Evolutionary conservation across 1,284 basidiomycete genomes (phyloP), one percentile per base, ranked within the genome.

Genomic region (Papiliotrema fonsecae): DNA sequence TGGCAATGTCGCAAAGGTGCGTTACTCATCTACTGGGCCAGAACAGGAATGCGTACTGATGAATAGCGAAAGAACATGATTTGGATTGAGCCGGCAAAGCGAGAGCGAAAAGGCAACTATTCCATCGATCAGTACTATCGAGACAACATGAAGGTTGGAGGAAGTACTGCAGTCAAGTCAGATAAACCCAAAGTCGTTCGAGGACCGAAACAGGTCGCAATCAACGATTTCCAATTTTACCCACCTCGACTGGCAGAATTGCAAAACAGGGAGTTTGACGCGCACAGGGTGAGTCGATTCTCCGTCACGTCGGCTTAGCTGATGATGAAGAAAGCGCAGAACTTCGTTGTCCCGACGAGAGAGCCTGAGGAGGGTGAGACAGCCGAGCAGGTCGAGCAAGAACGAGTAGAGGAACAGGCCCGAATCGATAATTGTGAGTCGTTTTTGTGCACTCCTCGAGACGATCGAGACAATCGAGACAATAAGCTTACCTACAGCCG

Each of bases 141-240:
- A 73, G 91, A 96, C 69, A 88, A 88, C 0, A 80, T 97, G 73
- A 85, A 38, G 83, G 82, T 34, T 82, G 86, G 4, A 42, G 69
- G 55, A 41, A 50, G 55, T 82, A 85, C 2, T 80, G 48, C 82
- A 6, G 56, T 63, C 24, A 91, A 92, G 72, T 76, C 80, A 1
- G 88, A 92, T 54, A 90, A 92, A 68, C 84, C 88, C 0, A 93
- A 90, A 69, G 74, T 90, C 30, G 87, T 89, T 2, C 79, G 87
- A 18, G 88, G 89, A 2, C 93, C 93, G 10, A 94, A 94, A 72
- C 90, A 96, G 73, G 82, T 93, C 51, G 59, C 38, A 58, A 92
- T 89, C 58, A 86, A 94, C 75, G 94, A 97, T 70, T 97, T 93
- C 79, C 94, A 98, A 67, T 98, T 99, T 79, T 97, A 89, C 77